Percentiles rank a stretch among this genome's conserved stretches.
Evolutionary conservation across 768 basidiomycete species (phyloP).

Genomic region (Panellus pusillus): DNA sequence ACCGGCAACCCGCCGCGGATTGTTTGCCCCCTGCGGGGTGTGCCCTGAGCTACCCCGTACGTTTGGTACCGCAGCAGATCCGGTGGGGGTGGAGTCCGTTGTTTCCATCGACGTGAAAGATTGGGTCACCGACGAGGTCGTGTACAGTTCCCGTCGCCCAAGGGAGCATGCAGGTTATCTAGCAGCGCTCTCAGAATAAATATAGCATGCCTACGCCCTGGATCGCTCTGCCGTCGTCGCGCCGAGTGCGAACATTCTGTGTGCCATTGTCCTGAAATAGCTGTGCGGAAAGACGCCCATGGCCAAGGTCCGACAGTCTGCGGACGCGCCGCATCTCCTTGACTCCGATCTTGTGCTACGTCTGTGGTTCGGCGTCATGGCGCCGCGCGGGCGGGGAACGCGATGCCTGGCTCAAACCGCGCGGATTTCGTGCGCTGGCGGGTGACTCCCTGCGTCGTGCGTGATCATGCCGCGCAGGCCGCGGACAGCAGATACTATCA

Average conservation of each 20-base stretch:
- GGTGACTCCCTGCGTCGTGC: too few species aligned
- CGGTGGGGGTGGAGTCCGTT: conserved; percentile 4
- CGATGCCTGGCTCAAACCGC: too few species aligned
- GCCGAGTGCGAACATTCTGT: neutral
- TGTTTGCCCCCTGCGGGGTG: neutral
- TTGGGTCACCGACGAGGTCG: conserved; percentile 19
- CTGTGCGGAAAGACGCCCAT: conserved; percentile 11
- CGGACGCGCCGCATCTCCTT: too few species aligned
- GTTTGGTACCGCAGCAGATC: neutral
- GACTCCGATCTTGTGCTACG: too few species aligned
- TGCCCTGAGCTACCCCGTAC: conserved; percentile 3
- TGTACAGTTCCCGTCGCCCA: conserved; percentile 11
- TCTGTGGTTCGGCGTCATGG: too few species aligned
- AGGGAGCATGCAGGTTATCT: conserved; percentile 4
- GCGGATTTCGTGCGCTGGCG: too few species aligned
- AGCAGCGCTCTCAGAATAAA: conserved; percentile 3
- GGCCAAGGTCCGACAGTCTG: conserved; percentile 18
- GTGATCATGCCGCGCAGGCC: too few species aligned
- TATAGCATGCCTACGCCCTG: conserved; percentile 8
- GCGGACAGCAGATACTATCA: too few species aligned
- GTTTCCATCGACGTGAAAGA: conserved; percentile 18
- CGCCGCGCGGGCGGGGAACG: too few species aligned
- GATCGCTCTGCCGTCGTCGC: conserved; percentile 19
- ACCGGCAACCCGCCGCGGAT: neutral
- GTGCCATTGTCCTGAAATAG: neutral